Evolutionary conservation across 805 yeast species (phyloP).

Genomic region (Myxozyma melibiosi): DNA sequence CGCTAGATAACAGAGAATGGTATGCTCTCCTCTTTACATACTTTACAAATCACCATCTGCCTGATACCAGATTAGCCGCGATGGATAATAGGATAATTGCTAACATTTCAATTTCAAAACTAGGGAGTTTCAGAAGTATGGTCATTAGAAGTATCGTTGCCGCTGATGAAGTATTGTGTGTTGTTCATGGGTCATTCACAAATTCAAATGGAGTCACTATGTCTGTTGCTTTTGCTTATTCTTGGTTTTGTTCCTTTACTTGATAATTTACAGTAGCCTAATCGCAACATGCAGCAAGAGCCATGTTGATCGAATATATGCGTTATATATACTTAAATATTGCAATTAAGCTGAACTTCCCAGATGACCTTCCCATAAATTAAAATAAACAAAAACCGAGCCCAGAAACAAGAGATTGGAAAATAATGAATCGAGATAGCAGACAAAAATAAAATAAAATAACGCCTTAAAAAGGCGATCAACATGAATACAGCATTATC

Average conservation of each 20-base stretch:
- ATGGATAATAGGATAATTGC: not conserved
- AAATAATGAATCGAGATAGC: too few species aligned
- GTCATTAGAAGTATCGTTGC: constrained; percentile 48
- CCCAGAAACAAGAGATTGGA: not conserved
- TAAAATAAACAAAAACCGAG: not conserved
- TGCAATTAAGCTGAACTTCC: too few species aligned
- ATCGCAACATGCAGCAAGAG: too few species aligned
- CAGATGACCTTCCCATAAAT: too few species aligned
- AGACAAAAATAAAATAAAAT: too few species aligned
- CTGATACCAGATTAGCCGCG: too few species aligned
- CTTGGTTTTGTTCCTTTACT: not conserved
- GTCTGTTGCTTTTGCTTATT: constrained; percentile 1
- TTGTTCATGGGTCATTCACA: not conserved
- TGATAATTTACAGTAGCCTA: too few species aligned
- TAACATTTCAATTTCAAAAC: not conserved
- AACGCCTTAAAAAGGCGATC: too few species aligned
- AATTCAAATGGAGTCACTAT: not conserved
- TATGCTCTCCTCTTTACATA: constrained; percentile 2
- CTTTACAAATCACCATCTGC: not conserved
- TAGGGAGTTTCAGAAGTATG: constrained; percentile 63
- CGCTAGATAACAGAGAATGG: constrained; percentile 94
- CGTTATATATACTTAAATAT: too few species aligned
- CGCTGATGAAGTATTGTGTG: not conserved
- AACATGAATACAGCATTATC: too few species aligned
- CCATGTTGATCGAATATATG: too few species aligned